These are phyloP conservation scores for Drechslerella stenobrocha DNA, from an alignment of 2,329 filamentous ascomycete species.

Conservation along the genomic window DNA sequence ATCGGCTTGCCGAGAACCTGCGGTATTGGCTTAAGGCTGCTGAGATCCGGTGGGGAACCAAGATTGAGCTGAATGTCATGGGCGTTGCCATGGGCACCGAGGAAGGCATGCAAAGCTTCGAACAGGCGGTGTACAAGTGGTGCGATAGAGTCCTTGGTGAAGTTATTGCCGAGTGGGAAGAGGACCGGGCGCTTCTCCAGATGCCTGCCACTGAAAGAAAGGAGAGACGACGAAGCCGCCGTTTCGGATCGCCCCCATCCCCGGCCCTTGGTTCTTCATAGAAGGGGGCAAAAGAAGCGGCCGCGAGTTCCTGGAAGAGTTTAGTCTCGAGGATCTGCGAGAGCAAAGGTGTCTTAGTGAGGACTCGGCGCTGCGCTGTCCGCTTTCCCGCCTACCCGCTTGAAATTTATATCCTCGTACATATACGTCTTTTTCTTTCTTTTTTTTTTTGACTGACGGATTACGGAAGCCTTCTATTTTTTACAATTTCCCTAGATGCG, in stretches of 20 bases:
- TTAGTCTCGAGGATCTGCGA: slow-evolving; percentile 14
- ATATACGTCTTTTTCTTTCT: background rate
- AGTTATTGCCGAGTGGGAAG: slow-evolving; percentile 72
- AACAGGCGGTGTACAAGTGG: slow-evolving; percentile 81
- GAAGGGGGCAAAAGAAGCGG: background rate
- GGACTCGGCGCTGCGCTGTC: slow-evolving; percentile 7
- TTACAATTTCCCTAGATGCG: slow-evolving; percentile 10
- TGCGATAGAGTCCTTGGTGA: slow-evolving; percentile 79
- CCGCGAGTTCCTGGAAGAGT: slow-evolving; percentile 25
- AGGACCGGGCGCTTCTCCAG: slow-evolving; percentile 56
- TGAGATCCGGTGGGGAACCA: slow-evolving; percentile 87
- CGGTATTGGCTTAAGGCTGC: slow-evolving; percentile 96
- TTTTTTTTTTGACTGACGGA: slow-evolving; percentile 28
- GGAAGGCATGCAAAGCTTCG: slow-evolving; percentile 77
- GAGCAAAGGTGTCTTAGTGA: slow-evolving; percentile 14
- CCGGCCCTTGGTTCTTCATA: slow-evolving; percentile 17
- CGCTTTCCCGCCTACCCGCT: slow-evolving; percentile 7
- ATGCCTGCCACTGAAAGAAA: slow-evolving; percentile 55
- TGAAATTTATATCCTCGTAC: slow-evolving; percentile 1
- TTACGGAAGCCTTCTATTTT: slow-evolving; percentile 12
- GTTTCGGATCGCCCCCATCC: slow-evolving; percentile 30
- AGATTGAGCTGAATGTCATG: slow-evolving; percentile 80
- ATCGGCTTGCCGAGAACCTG: slow-evolving; percentile 89
- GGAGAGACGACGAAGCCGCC: slow-evolving; percentile 50
- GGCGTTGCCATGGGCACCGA: slow-evolving; percentile 76